These are phyloP conservation scores for Danielia oregonensis DNA, from an alignment of 805 yeast genomes.

Conservation along the genomic window DNA sequence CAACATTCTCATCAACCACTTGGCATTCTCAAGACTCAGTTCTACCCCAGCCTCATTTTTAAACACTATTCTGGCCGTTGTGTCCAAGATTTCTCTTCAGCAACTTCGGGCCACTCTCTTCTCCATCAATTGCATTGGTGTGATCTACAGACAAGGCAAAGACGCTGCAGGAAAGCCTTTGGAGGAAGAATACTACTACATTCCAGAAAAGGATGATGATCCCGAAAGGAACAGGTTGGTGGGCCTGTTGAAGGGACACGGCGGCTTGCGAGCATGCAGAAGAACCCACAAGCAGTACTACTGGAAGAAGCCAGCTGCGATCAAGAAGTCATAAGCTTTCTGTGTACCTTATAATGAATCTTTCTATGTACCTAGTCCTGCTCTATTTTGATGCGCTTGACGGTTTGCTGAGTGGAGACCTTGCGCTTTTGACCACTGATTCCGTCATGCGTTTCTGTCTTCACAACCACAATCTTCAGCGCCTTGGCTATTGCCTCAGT, in stretches of 20 bases:
- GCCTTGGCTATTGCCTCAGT: background rate
- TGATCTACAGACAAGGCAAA: constrained; percentile 82
- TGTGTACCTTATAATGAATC: background rate
- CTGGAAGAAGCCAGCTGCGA: constrained; percentile 61
- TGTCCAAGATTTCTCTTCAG: constrained; percentile 42
- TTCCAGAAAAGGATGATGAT: constrained; percentile 78
- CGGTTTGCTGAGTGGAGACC: no score
- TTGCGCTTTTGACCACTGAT: no score
- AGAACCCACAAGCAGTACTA: constrained; percentile 88
- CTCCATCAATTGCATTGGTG: constrained; percentile 66
- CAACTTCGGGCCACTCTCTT: constrained; percentile 44
- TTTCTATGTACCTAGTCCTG: constrained; percentile 1
- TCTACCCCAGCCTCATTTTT: constrained; percentile 82
- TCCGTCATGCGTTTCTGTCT: constrained; percentile 2
- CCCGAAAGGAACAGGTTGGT: constrained; percentile 65
- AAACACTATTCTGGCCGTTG: constrained; percentile 55
- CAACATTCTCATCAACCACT: constrained; percentile 71
- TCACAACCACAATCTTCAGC: background rate
- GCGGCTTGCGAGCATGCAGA: constrained; percentile 81
- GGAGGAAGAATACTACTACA: constrained; percentile 91
- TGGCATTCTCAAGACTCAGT: constrained; percentile 84
- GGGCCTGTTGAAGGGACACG: constrained; percentile 73
- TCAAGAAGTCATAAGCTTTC: constrained; percentile 26
- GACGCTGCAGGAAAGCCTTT: constrained; percentile 95
- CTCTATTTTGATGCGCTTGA: constrained; percentile 7